Base-by-base conservation (phyloP, 2,329 filamentous ascomycete species). In the Leptographium procerum region DNA sequence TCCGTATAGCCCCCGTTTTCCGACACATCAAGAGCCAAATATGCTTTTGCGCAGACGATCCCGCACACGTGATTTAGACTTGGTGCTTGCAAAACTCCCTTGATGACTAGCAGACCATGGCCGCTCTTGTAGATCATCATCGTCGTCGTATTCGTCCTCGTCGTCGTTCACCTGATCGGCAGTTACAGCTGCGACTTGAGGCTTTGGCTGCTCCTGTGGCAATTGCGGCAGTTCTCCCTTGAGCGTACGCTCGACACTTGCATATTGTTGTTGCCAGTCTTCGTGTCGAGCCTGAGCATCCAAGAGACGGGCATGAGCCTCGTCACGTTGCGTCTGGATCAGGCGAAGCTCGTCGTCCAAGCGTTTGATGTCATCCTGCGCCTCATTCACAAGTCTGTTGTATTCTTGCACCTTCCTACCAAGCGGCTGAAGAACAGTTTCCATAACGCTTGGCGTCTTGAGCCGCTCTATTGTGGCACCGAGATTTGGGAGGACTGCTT, bases 41-140 rank as follows among this genome's bases (percentile, higher is more conserved):
- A 56, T 48, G 28, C 54, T 56, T 13, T 24, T 48, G 19, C 54
- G 54, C 28, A 56, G n/a, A 14, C 54, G 54, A n/a, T 56, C 54
- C 9, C 54, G 40, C 43, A 56, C 36, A 9, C 40, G 36, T 26
- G 40, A 34, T 43, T 56, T 56, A 29, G 54, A 56, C 22, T 56
- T 56, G 3, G 19, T 48, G 43, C 54, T 56, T 4, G 54, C 54
- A 56, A 56, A 56, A 14, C 54, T 56, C 28, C 54, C 43, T 29
- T 56, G 54, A 29, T 56, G 40, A 43, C 29, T 56, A n/a, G 54
- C 40, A 9, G 54, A 56, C 54, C 54, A 56, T 11, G 54, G 54
- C 40, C 43, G 43, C 13, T 56, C 40, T 34, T 22, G 19, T 29
- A 14, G 19, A n/a, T 56, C 28, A 13, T 56, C 54, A 8, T 56